A percentile compares a stretch with the other conserved stretches of the same genome.
These are phyloP conservation scores for Leavenworthia alabamica DNA, from an alignment of 345 rosid genomes.

Conservation along the genomic window DNA sequence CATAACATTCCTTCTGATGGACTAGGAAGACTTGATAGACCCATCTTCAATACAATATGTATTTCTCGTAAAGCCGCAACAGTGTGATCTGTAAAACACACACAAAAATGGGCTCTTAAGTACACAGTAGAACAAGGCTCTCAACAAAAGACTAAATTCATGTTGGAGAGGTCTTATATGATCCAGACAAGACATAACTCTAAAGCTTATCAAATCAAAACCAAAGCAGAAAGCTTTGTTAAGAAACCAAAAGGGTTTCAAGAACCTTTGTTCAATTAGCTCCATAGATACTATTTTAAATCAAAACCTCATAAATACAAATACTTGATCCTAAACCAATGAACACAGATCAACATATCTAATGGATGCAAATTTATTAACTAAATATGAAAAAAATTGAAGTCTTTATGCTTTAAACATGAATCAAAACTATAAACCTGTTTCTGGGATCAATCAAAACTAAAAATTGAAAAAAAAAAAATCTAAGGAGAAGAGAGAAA, in stretches of 20 bases:
- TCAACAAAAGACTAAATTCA: background rate
- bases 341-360: background rate
- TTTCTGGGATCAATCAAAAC: background rate
- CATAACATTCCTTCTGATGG: conserved; percentile 90
- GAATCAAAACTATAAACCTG: background rate
- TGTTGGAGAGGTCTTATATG: background rate
- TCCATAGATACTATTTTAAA: background rate
- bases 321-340: background rate
- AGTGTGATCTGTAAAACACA: conserved; percentile 29
- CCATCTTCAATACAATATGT: conserved; percentile 44
- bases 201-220: background rate
- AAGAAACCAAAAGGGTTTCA: conserved; percentile 1
- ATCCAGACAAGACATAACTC: background rate
- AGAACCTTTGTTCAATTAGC: background rate
- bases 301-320: background rate
- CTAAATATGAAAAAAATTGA: background rate
- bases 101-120: conserved; percentile 14
- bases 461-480: background rate
- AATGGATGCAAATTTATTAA: background rate
- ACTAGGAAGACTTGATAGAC: conserved; percentile 76
- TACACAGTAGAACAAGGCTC: conserved; percentile 3
- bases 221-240: background rate
- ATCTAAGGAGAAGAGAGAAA: background rate
- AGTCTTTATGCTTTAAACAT: background rate
- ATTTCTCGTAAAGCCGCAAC: background rate